Percentiles rank a stretch among this genome's conserved stretches.
Conservation (phyloP, 2,329 filamentous ascomycete species). For the Fusarium sp. region DNA sequence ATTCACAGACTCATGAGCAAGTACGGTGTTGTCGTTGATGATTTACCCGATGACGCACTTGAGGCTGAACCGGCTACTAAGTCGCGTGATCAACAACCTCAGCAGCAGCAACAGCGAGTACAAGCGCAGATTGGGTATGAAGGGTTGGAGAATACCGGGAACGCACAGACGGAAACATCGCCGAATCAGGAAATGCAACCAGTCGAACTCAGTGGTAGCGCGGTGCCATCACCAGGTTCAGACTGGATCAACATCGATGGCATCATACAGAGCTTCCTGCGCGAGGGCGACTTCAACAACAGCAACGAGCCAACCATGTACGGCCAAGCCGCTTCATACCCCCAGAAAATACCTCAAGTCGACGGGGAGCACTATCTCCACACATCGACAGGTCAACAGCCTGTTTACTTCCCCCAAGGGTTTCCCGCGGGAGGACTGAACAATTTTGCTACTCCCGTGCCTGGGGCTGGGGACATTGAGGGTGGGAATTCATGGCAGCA, state of each 20-base stretch:
- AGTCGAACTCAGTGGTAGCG: background rate
- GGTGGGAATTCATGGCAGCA: constrained; percentile 14
- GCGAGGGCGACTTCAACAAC: constrained; percentile 30
- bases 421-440: constrained; percentile 14
- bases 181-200: background rate
- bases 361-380: constrained; percentile 17
- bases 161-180: background rate
- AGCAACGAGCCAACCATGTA: background rate
- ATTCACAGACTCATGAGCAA: constrained; percentile 58
- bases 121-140: background rate
- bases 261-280: constrained; percentile 50
- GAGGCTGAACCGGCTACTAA: constrained; percentile 1
- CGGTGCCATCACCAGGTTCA: constrained; percentile 15
- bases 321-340: background rate
- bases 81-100: constrained; percentile 7
- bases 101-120: background rate
- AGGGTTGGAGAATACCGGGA: background rate
- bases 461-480: background rate
- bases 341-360: constrained; percentile 10
- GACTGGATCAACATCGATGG: constrained; percentile 49
- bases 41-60: constrained; percentile 13
- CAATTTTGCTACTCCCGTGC: background rate
- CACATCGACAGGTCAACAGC: background rate
- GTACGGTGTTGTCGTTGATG: constrained; percentile 48
- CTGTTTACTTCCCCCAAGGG: constrained; percentile 10